Evolutionary conservation across 352 stramenopile species (phyloP).

Genomic region (Pythium phragmitis): DNA sequence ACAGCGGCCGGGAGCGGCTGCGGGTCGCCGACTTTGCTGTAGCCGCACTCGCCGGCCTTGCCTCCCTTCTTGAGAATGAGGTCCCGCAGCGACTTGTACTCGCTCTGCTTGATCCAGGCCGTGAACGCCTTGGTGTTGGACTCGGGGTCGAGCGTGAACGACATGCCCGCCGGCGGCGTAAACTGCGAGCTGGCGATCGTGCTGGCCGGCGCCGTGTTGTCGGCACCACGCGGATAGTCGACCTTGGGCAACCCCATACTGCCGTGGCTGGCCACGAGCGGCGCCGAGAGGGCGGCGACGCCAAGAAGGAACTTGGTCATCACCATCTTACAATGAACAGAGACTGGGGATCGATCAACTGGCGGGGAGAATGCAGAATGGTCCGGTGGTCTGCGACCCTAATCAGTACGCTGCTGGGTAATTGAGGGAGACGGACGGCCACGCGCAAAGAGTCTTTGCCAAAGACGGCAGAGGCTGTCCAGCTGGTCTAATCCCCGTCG

Average conservation of each 20-base stretch:
- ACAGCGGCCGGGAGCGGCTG: slow-evolving; percentile 13
- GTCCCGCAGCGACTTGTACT: slow-evolving; percentile 25
- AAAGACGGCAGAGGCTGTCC: too few species aligned
- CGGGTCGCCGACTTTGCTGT: background rate
- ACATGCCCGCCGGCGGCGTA: background rate
- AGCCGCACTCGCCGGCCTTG: background rate
- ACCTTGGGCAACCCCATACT: slow-evolving; percentile 10
- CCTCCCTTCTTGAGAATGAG: slow-evolving; percentile 15
- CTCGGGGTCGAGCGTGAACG: slow-evolving; percentile 10
- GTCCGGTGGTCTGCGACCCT: too few species aligned
- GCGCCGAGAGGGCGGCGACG: slow-evolving; percentile 11
- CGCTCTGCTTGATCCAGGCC: slow-evolving; percentile 16
- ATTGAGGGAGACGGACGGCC: too few species aligned
- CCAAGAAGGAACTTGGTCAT: slow-evolving; percentile 13
- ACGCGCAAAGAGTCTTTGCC: too few species aligned
- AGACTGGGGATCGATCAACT: too few species aligned
- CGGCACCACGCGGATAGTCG: background rate
- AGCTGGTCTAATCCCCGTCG: too few species aligned
- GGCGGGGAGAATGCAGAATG: slow-evolving; percentile 20
- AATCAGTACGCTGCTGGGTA: too few species aligned
- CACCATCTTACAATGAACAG: background rate
- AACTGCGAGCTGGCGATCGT: slow-evolving; percentile 9
- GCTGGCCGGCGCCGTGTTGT: slow-evolving; percentile 6
- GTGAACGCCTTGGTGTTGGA: slow-evolving; percentile 19
- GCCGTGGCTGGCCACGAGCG: slow-evolving; percentile 19